Base-by-base conservation (phyloP, 306 rosid species). In the Castanea sativa region DNA sequence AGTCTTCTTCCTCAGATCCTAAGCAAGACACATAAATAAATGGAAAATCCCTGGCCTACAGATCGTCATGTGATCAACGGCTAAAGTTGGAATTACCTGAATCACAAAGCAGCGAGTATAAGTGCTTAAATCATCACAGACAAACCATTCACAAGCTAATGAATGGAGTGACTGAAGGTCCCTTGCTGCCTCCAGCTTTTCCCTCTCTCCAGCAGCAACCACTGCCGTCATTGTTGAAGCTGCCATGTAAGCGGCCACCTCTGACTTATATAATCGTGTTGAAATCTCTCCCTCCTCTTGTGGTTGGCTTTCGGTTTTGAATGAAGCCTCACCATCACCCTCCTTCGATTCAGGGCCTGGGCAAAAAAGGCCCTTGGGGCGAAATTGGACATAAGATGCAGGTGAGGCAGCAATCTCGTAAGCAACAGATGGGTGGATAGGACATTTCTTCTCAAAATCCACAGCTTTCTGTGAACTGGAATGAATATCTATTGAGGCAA, bases 141-240 rank as follows among this genome's bases (percentile, higher is more conserved):
- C 78, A 83, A 95, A 95, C 99, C 99, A 95, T 83, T 95, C 98
- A 71, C 99, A 95, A 58, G 99, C 98, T 30, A 97, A 90, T 23
- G 97, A 92, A 51, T 95, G 92, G 45, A 86, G 90, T 32, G 98
- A 92, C 84, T 87, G 98, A 38, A 95, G 98, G 73, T 82, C 90
- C 59, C 86, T 82, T 4, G 99, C 99, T 41, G 97, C 87, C 82
- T 92, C 96, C 76, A 88, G 97, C 45, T 84, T 92, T 84, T 88
- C 86, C 85, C 15, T 85, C 89, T 95, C 99, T 21, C 91, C 96
- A 3, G 97, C 97, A 5, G 98, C 98, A 76, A 95, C 95, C 74
- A 93, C 88, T 18, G 88, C 83, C 13, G 98, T 93, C 98, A 93
- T 90, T n/a, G 97, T 90, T 65, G 98, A 91, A 1, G 98, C 95